These are phyloP conservation scores for Hammondia hammondi DNA, from an alignment of 169 alveolate genomes.

Conservation along the genomic window DNA sequence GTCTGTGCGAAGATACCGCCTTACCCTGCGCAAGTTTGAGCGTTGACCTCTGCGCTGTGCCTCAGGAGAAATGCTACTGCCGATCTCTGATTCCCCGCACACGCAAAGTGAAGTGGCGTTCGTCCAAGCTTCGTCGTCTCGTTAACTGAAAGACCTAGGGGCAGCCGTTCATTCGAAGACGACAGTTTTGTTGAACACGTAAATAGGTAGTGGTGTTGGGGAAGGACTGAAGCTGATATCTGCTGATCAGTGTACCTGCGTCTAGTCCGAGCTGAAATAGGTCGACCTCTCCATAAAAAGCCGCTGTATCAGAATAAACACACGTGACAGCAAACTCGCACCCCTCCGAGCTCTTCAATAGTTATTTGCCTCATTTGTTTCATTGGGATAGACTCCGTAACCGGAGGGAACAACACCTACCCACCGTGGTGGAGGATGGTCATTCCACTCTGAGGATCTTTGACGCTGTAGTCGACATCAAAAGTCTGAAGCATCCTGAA, in stretches of 20 bases:
- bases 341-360: neutral
- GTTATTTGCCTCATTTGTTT: neutral
- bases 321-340: neutral
- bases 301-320: constrained; percentile 8
- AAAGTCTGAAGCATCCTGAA: constrained; percentile 44
- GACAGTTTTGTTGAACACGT: neutral
- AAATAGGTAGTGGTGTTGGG: neutral
- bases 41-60: constrained; percentile 41
- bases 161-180: neutral
- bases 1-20: neutral
- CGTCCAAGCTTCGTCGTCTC: constrained; percentile 44
- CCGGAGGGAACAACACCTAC: neutral
- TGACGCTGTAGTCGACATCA: constrained; percentile 54
- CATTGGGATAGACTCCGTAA: neutral
- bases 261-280: constrained; percentile 36
- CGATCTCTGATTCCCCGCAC: constrained; percentile 38
- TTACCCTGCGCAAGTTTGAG: constrained; percentile 37
- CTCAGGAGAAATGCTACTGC: neutral
- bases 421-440: constrained; percentile 18
- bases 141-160: constrained; percentile 12
- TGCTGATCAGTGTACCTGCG: constrained; percentile 28
- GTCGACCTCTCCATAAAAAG: constrained; percentile 40
- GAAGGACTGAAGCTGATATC: neutral
- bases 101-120: constrained; percentile 46
- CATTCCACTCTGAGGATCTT: constrained; percentile 54